Evolutionary conservation across 805 yeast species (phyloP).

Genomic region (Babjeviella inositovora): DNA sequence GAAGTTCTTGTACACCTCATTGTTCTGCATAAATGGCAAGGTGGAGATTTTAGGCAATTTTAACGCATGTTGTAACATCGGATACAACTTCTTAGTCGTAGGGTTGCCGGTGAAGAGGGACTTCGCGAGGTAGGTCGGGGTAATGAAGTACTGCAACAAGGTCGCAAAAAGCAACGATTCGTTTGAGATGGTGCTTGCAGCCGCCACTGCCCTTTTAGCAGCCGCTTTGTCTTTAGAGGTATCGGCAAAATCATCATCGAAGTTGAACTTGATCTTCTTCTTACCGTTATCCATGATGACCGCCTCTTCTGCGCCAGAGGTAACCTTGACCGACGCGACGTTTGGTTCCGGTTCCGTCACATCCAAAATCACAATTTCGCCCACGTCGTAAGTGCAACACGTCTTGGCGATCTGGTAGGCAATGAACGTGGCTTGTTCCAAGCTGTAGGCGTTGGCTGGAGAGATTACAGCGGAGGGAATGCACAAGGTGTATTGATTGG

Average conservation of each 20-base stretch:
- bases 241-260: slow-evolving; percentile 11
- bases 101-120: slow-evolving; percentile 36
- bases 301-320: too few species aligned
- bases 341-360: slow-evolving; percentile 12
- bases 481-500: slow-evolving; percentile 46
- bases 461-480: slow-evolving; percentile 57
- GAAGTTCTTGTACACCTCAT: slow-evolving; percentile 14
- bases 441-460: slow-evolving; percentile 34
- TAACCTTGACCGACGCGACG: neutral
- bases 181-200: slow-evolving; percentile 7
- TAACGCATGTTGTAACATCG: slow-evolving; percentile 37
- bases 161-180: slow-evolving; percentile 44
- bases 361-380: slow-evolving; percentile 62
- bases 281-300: slow-evolving; percentile 7
- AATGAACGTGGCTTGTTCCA: slow-evolving; percentile 58
- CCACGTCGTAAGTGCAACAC: slow-evolving; percentile 51
- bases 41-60: slow-evolving; percentile 58
- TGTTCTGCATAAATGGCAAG: slow-evolving; percentile 56
- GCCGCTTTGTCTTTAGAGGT: slow-evolving; percentile 4
- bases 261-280: slow-evolving; percentile 13
- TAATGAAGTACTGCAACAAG: slow-evolving; percentile 63
- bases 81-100: too few species aligned
- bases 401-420: slow-evolving; percentile 71
- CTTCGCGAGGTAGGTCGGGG: slow-evolving; percentile 69
- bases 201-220: slow-evolving; percentile 5